Conservation (phyloP, 805 yeast species). For the Candida odintsovae region DNA sequence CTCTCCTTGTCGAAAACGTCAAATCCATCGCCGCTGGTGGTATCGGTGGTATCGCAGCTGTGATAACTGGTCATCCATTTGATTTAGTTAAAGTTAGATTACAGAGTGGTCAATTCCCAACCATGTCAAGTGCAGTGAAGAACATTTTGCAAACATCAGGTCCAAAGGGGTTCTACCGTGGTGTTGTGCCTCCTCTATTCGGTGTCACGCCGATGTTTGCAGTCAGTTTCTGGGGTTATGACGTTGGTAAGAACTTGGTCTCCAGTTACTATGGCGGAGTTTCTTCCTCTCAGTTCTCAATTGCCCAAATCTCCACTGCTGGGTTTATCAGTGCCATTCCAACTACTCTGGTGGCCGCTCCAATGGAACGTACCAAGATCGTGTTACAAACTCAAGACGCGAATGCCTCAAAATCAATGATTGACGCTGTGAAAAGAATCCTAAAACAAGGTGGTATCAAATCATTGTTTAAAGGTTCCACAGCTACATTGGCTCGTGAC, state of each 20-base stretch:
- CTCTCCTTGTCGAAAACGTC: conserved; percentile 56
- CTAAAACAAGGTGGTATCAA: conserved; percentile 74
- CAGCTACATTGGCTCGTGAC: conserved; percentile 90
- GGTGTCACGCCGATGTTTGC: conserved; percentile 99
- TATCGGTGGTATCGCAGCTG: conserved; percentile 95
- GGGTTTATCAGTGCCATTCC: conserved; percentile 95
- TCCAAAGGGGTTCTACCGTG: conserved; percentile 77
- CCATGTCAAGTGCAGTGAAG: conserved; percentile 62
- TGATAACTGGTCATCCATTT: conserved; percentile 93
- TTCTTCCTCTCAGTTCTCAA: conserved; percentile 40
- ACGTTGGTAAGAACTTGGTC: conserved; percentile 79
- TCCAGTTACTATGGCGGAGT: conserved; percentile 31
- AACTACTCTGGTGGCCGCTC: conserved; percentile 94
- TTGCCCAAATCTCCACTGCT: conserved; percentile 76
- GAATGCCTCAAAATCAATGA: conserved; percentile 35
- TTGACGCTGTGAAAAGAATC: conserved; percentile 56
- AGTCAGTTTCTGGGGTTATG: conserved; percentile 97
- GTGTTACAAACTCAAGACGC: conserved; percentile 73
- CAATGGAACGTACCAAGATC: conserved; percentile 93
- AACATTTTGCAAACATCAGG: conserved; percentile 72
- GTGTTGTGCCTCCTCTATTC: conserved; percentile 89
- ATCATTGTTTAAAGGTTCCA: conserved; percentile 86
- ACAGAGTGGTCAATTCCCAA: conserved; percentile 64
- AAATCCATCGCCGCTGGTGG: conserved; percentile 93
- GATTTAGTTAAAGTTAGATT: conserved; percentile 89